A percentile compares a stretch with the other conserved stretches of the same genome.
phyloP scores from a whole-genome alignment of 306 rosid genomes.

The Castanopsis chinensis region DNA sequence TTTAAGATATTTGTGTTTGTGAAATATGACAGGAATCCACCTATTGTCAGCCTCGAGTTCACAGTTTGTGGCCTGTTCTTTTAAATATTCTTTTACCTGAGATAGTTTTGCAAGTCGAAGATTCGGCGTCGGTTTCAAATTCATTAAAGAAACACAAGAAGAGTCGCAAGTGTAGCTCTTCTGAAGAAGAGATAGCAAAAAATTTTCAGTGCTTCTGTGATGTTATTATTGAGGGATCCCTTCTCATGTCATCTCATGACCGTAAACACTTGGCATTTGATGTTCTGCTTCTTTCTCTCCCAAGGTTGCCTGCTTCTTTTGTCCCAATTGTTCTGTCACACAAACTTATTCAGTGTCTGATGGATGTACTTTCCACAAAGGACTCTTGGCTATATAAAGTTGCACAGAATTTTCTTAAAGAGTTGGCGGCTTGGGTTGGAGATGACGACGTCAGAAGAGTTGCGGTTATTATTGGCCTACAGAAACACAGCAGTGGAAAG shows the following conservation, averaged over 20 bases:
- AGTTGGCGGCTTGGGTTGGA: slow-evolving; percentile 68
- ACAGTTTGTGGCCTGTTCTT: slow-evolving; percentile 83
- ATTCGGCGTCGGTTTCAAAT: slow-evolving; percentile 60
- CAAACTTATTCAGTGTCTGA: slow-evolving; percentile 88
- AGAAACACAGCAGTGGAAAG: slow-evolving; percentile 88
- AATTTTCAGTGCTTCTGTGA: slow-evolving; percentile 67
- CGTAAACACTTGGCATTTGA: slow-evolving; percentile 91
- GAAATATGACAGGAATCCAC: slow-evolving; percentile 78
- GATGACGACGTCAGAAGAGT: slow-evolving; percentile 81
- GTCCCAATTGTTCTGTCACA: slow-evolving; percentile 61
- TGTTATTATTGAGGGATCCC: slow-evolving; percentile 79
- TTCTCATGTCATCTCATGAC: slow-evolving; percentile 94
- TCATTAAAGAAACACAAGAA: slow-evolving; percentile 82
- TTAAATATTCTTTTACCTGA: slow-evolving; percentile 67
- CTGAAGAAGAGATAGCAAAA: slow-evolving; percentile 71
- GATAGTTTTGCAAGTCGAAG: slow-evolving; percentile 61
- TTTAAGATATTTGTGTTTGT: slow-evolving; percentile 11
- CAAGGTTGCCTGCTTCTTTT: slow-evolving; percentile 73
- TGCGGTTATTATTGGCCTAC: slow-evolving; percentile 80
- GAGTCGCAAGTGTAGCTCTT: slow-evolving; percentile 71
- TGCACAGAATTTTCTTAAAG: slow-evolving; percentile 69
- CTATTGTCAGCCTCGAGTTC: slow-evolving; percentile 94
- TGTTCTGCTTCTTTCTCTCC: slow-evolving; percentile 69
- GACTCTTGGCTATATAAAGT: slow-evolving; percentile 87
- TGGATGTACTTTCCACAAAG: slow-evolving; percentile 72